A percentile compares a stretch with the other conserved stretches of the same genome.
phyloP scores from a whole-genome alignment of 148 eudicot species.

The Heliamphora exappendiculata region DNA sequence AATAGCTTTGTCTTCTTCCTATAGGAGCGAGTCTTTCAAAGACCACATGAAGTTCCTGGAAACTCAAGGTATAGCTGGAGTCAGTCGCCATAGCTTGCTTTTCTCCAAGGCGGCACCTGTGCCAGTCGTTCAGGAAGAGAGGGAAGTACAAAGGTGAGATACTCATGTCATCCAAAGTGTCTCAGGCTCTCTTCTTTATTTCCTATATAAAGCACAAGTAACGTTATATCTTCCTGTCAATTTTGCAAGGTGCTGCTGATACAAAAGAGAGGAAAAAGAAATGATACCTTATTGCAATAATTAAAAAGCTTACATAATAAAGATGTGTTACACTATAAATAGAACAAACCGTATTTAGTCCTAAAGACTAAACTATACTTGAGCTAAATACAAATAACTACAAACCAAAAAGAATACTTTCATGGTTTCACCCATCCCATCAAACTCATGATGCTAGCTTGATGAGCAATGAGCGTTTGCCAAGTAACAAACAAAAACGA shows the following conservation, averaged over 20 bases:
- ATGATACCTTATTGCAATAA: too few relatives aligned
- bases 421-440: too few relatives aligned
- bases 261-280: too few relatives aligned
- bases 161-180: not conserved
- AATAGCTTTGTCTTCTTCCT: not conserved
- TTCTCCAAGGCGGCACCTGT: slow-evolving; percentile 86
- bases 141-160: slow-evolving; percentile 51
- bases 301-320: too few relatives aligned
- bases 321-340: too few relatives aligned
- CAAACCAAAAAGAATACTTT: too few relatives aligned
- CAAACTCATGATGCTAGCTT: too few relatives aligned
- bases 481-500: too few relatives aligned
- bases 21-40: slow-evolving; percentile 64
- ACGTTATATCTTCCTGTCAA: not conserved
- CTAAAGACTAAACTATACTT: too few relatives aligned
- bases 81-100: slow-evolving; percentile 90
- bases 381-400: too few relatives aligned
- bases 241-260: not conserved
- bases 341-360: too few relatives aligned
- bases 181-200: not conserved
- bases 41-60: slow-evolving; percentile 68
- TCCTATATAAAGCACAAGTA: not conserved
- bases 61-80: slow-evolving; percentile 84
- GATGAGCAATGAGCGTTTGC: too few relatives aligned
- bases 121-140: slow-evolving; percentile 37